Conservation (phyloP, 371 early-diverging fungal genomes). For the Apophysomyces trapeziformis region DNA sequence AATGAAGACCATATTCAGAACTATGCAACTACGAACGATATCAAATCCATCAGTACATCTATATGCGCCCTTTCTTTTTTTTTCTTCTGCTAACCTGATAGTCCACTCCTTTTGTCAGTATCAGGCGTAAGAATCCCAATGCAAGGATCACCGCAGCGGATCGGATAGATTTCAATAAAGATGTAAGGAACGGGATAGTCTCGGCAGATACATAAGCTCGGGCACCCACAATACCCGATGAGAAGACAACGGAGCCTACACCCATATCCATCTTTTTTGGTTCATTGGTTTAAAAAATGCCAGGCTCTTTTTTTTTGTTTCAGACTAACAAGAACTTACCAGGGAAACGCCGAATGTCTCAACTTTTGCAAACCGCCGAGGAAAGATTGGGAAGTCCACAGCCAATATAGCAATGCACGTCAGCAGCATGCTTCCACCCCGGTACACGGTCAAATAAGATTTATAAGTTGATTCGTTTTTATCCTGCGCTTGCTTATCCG, state of each 20-base stretch:
- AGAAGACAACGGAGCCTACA: slow-evolving; percentile 85
- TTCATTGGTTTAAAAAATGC: too few relatives aligned
- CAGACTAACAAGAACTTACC: slow-evolving; percentile 49
- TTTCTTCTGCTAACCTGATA: slow-evolving; percentile 61
- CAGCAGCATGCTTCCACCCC: slow-evolving; percentile 78
- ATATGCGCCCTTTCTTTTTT: neutral
- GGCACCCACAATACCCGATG: slow-evolving; percentile 77
- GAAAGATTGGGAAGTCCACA: slow-evolving; percentile 95
- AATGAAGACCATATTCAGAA: slow-evolving; percentile 96
- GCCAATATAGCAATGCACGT: slow-evolving; percentile 90
- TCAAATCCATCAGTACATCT: slow-evolving; percentile 1
- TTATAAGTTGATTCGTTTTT: slow-evolving; percentile 22
- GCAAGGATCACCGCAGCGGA: slow-evolving; percentile 69
- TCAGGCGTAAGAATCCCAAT: slow-evolving; percentile 73
- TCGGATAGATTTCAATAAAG: slow-evolving; percentile 32
- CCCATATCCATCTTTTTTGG: slow-evolving; percentile 83
- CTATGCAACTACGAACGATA: slow-evolving; percentile 76
- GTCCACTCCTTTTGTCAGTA: slow-evolving; percentile 79
- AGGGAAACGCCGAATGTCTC: slow-evolving; percentile 92
- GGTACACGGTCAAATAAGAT: slow-evolving; percentile 70
- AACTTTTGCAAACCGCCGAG: slow-evolving; percentile 89
- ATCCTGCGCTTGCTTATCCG: neutral
- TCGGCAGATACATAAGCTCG: slow-evolving; percentile 46
- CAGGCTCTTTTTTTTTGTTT: neutral
- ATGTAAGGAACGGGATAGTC: slow-evolving; percentile 27